Evolutionary conservation across 768 basidiomycete species (phyloP), one percentile per base, ranked within the genome.

Genomic region (Leucogyrophana mollusca): DNA sequence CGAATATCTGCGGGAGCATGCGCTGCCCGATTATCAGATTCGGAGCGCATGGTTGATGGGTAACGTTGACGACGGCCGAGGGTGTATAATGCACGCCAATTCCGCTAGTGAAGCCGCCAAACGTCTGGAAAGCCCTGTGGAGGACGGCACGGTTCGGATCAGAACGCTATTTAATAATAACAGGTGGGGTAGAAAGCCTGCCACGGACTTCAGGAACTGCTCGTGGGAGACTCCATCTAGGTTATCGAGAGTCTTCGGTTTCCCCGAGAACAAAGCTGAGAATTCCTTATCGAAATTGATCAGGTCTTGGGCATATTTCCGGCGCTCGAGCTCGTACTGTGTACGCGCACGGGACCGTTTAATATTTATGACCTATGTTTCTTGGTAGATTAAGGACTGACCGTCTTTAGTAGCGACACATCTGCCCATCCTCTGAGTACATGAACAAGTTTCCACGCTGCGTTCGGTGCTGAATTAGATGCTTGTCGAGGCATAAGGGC

Each of bases 241-340:
- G 39, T 72, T 64, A 14, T 61, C 61, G 25, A 66, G 64, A 4
- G 79, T 80, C 24, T 72, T 69, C 4, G 85, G 82, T 59, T 84
- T 84, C 32, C 78, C 78, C 17, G 85, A 87, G 60, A 86, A 87
- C n/a, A 87, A 65, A 11, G 71, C 69, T 7, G 83, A 73, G 50
- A 81, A 85, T 48, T 83, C 58, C 53, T 77, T 79, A 58, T 90
- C 87, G 55, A 86, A 88, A 40, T 75, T 54, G 47, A 89, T 89
- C 48, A 91, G 71, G 47, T 87, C 85, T 62, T 83, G 76, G 0
- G 88, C 87, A 48, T 79, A 85, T 53, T 76, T 77, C 41, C 77
- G 73, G 21, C 88, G 73, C 56, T 91, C 88, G 21, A 67, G 49
- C 59, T 87, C 83, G 57, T 88, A 87, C 85, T 87, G 44, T 33